Percentiles rank a stretch among this genome's conserved stretches.
Conservation (phyloP, 2,329 filamentous ascomycete species). For the Cladosporium colombiae region DNA sequence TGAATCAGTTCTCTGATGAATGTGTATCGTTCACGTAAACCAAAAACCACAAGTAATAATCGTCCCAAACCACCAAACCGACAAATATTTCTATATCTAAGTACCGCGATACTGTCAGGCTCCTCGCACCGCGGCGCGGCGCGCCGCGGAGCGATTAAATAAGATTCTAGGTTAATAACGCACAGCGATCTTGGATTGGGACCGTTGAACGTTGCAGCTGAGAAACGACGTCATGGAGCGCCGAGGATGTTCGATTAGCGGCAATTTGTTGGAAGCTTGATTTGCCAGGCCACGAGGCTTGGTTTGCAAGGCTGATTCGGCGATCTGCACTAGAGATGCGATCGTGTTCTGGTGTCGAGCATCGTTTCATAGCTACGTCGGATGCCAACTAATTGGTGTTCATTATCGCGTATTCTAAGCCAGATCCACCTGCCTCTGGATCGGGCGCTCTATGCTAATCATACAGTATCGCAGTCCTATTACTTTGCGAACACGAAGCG, state of each 20-base stretch:
- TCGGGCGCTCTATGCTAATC: background rate
- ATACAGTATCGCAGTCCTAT: background rate
- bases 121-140: background rate
- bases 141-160: background rate
- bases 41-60: background rate
- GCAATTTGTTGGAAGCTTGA: constrained; percentile 6
- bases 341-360: background rate
- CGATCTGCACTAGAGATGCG: background rate
- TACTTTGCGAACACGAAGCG: constrained; percentile 8
- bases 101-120: background rate
- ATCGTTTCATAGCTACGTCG: background rate
- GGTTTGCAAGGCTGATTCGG: constrained; percentile 2
- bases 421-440: background rate
- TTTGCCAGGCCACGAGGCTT: background rate
- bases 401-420: no score
- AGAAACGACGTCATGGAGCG: constrained; percentile 7
- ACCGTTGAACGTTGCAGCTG: background rate
- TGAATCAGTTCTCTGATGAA: background rate
- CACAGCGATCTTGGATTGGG: background rate
- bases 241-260: background rate
- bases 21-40: background rate
- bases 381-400: no score
- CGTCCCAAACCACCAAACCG: background rate
- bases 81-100: background rate
- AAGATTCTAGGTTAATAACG: background rate